A percentile compares a stretch with the other conserved stretches of the same genome.
These are phyloP conservation scores for Corrigiola litoralis DNA, from an alignment of 179 eudicot species.

Conservation along the genomic window DNA sequence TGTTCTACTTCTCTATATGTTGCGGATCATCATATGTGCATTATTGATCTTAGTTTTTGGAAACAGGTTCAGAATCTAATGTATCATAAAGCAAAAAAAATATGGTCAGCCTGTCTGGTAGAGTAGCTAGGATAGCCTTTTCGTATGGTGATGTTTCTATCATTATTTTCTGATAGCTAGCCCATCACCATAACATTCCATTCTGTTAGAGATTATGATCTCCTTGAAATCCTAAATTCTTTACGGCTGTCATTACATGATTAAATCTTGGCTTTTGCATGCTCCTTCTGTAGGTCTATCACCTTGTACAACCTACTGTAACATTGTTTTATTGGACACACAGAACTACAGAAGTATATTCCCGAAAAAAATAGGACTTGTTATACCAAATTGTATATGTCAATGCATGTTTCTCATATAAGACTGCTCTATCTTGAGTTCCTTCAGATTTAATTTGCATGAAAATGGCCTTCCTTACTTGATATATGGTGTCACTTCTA, in stretches of 20 bases:
- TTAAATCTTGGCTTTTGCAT: neutral
- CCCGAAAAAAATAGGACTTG: too few species aligned
- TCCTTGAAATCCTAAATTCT: neutral
- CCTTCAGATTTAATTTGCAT: too few species aligned
- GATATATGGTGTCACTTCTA: too few species aligned
- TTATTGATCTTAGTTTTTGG: conserved; percentile 4
- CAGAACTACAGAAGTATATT: too few species aligned
- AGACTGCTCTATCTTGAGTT: too few species aligned
- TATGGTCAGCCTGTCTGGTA: conserved; percentile 21
- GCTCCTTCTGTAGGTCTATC: neutral
- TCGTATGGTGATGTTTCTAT: neutral
- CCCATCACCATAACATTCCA: conserved; percentile 15
- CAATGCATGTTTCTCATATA: too few species aligned
- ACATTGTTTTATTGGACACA: neutral
- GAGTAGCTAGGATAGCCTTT: conserved; percentile 7
- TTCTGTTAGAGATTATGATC: conserved; percentile 9
- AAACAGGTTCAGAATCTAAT: conserved; percentile 15
- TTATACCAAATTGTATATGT: too few species aligned
- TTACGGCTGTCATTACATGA: conserved; percentile 8
- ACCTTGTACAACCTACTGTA: neutral
- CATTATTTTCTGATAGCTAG: neutral
- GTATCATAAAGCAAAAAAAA: neutral
- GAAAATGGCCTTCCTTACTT: neutral
- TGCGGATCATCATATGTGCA: neutral
- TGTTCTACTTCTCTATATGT: conserved; percentile 20